Evolutionary conservation across 2,329 filamentous ascomycete genomes (phyloP), one percentile per base, ranked within the genome.

Genomic region (Colletotrichum acutatum): DNA sequence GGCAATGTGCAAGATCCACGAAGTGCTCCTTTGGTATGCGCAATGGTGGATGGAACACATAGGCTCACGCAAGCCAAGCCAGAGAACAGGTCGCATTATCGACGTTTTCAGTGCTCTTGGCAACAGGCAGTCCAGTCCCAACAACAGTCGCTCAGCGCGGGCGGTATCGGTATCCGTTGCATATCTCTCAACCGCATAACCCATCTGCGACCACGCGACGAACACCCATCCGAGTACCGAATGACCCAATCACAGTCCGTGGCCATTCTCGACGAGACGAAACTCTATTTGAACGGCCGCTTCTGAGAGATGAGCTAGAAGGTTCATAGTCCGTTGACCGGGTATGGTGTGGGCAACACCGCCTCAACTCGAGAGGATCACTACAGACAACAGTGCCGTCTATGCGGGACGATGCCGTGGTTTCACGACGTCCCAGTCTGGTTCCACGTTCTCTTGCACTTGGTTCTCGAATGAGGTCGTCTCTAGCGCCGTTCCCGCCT

Each of bases 211-310:
- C 59, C 59, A 64, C 70, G 59, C 46, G 66, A 65, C 42, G 54
- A 57, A 24, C 52, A 65, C 42, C 42, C 69, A 28, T 57, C 59
- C 70, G 26, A 24, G 42, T 64, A n/a, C 14, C 9, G 3, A 7
- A 22, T 19, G 26, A 16, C 12, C 68, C 68, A 71, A 60, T 66
- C 19, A n/a, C 5, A 14, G 7, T 16, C 7, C 22, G 6, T 14
- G 19, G 19, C 22, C 22, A 16, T 32, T n/a, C 58, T 16, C 16
- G 46, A 30, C 49, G 49, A 42, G 32, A 53, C 69, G 49, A 42
- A 70, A 64, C 66, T 46, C 60, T 70, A 65, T 56, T 72, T 69
- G 42, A 60, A 72, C 54, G 53, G 54, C 54, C 32, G 7, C 49
- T 16, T 24, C 7, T 34, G 42, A 1, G 42, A 12, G 12, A 14